Evolutionary conservation across 2,329 filamentous ascomycete species (phyloP).

Genomic region (Diaporthe vexans): DNA sequence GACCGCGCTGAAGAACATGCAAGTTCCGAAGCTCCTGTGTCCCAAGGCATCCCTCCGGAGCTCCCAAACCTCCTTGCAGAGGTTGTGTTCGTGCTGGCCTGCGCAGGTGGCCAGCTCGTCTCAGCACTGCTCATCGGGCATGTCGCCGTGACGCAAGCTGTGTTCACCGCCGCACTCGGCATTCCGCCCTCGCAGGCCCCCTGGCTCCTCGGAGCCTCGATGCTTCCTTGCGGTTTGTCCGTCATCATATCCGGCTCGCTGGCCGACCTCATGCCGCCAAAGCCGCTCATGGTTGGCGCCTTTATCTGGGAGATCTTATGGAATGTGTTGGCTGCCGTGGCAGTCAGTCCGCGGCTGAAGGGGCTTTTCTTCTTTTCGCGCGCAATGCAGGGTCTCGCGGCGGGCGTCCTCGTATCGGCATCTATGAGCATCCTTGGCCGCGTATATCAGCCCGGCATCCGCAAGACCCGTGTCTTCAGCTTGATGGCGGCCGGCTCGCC

Average conservation of each 20-base stretch:
- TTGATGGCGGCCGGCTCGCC: constrained; percentile 6
- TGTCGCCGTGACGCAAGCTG: not conserved
- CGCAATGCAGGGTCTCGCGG: constrained; percentile 13
- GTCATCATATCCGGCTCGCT: constrained; percentile 1
- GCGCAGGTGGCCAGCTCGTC: not conserved
- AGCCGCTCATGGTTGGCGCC: not conserved
- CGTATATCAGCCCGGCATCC: not conserved
- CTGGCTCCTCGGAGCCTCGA: constrained; percentile 4
- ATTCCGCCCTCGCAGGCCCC: constrained; percentile 5
- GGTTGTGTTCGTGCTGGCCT: not conserved
- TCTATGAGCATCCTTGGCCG: constrained; percentile 21
- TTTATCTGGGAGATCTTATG: not conserved
- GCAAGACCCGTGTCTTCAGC: constrained; percentile 15
- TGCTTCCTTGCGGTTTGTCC: not conserved
- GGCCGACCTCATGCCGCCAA: not conserved
- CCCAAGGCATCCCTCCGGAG: not conserved
- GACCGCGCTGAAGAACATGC: too few relatives aligned
- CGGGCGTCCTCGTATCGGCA: not conserved
- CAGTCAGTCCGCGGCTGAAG: not conserved
- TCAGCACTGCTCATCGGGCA: not conserved
- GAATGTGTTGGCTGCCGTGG: not conserved
- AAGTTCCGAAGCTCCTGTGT: not conserved
- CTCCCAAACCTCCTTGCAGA: not conserved
- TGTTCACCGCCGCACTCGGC: not conserved
- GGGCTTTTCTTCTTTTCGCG: not conserved